phyloP scores from a whole-genome alignment of 2,329 filamentous ascomycete genomes.

The Pseudogymnoascus sp. region DNA sequence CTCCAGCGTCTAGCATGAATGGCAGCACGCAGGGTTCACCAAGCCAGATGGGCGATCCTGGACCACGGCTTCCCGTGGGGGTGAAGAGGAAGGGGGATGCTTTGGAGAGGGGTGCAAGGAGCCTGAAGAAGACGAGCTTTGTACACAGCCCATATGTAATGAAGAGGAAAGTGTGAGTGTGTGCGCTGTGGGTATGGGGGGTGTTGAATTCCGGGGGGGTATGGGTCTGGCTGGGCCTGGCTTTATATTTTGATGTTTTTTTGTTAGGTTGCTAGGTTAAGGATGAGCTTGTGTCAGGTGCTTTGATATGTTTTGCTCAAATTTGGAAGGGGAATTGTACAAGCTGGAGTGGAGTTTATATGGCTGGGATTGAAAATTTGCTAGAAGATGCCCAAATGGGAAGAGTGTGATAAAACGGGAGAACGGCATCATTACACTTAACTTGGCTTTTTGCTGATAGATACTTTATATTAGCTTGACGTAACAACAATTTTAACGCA shows the following conservation, averaged over 20 bases:
- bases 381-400: neutral
- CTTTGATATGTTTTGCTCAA: neutral
- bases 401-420: neutral
- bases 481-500: neutral
- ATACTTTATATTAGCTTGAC: neutral
- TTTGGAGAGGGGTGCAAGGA: neutral
- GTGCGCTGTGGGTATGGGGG: neutral
- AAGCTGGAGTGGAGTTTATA: neutral
- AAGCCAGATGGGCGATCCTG: neutral
- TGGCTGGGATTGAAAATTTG: neutral
- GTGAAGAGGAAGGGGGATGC: neutral
- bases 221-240: neutral
- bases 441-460: neutral
- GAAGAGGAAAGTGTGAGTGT: neutral
- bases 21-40: neutral
- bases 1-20: neutral
- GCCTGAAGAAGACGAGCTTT: neutral
- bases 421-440: neutral
- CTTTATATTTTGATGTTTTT: neutral
- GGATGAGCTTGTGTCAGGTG: neutral
- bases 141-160: neutral
- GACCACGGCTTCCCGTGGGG: neutral
- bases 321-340: neutral
- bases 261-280: neutral
- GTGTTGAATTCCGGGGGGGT: neutral